Conservation (phyloP, 768 basidiomycete genomes). For the Cystobasidium onofrii region DNA sequence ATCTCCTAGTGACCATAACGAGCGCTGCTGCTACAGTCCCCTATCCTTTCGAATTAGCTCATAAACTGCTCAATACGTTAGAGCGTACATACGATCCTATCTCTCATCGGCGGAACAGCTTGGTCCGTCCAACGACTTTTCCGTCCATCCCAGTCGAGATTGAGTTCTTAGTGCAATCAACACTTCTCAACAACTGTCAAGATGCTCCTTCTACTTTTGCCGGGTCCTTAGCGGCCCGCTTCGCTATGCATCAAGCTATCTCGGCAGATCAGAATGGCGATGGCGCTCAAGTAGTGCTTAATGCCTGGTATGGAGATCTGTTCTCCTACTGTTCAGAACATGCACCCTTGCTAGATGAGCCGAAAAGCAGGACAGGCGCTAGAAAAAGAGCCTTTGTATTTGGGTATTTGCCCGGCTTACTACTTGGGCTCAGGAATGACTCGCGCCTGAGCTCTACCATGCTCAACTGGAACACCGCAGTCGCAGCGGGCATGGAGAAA, state of each 20-base stretch:
- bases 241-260: neutral
- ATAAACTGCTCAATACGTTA: neutral
- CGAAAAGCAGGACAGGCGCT: neutral
- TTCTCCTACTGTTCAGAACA: neutral
- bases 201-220: neutral
- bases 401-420: neutral
- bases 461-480: neutral
- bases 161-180: neutral
- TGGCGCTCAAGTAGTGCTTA: neutral
- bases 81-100: neutral
- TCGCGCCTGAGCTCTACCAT: neutral
- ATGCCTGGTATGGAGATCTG: neutral
- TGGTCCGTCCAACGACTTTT: neutral
- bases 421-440: neutral
- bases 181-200: neutral
- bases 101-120: neutral
- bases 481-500: neutral
- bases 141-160: conserved; percentile 1
- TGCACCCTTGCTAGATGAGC: neutral
- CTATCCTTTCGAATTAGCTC: neutral
- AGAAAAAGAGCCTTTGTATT: neutral
- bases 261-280: neutral
- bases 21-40: neutral
- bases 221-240: neutral
- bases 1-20: neutral